Percentiles rank a stretch among this genome's conserved stretches.
phyloP scores from a whole-genome alignment of 495 filamentous ascomycete species.

The Aspergillus panamensis region DNA sequence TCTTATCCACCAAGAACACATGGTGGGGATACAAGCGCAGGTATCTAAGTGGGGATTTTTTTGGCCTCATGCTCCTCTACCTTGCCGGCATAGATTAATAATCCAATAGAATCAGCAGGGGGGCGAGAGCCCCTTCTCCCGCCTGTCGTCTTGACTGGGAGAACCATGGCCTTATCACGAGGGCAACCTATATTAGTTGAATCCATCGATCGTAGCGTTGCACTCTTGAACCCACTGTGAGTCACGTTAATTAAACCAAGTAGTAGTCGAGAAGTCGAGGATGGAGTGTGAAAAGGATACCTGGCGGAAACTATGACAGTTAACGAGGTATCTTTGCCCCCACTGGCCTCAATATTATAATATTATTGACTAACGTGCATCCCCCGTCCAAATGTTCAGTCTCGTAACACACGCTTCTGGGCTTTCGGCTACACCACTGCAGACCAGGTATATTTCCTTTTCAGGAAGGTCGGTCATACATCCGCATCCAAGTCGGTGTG shows the following conservation, averaged over 20 bases:
- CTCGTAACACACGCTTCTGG: background rate
- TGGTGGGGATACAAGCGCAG: background rate
- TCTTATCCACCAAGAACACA: background rate
- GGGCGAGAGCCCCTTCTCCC: background rate
- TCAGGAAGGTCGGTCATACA: background rate
- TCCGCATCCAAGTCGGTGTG: constrained; percentile 14
- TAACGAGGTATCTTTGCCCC: background rate
- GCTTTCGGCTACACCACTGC: background rate
- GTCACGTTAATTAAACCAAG: background rate
- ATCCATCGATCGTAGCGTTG: background rate
- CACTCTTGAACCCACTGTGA: background rate
- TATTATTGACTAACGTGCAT: no score
- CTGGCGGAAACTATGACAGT: background rate
- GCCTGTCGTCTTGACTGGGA: background rate
- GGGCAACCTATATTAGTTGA: background rate
- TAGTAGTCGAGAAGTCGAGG: background rate
- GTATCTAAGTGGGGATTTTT: background rate
- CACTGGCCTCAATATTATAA: background rate
- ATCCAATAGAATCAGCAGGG: background rate
- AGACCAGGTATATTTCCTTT: background rate
- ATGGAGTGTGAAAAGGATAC: background rate
- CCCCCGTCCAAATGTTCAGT: background rate
- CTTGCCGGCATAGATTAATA: background rate
- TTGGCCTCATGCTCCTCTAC: background rate
- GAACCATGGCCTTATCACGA: background rate